Evolutionary conservation across 2,329 filamentous ascomycete species (phyloP).

Genomic region (Tolypocladium ovalisporum): DNA sequence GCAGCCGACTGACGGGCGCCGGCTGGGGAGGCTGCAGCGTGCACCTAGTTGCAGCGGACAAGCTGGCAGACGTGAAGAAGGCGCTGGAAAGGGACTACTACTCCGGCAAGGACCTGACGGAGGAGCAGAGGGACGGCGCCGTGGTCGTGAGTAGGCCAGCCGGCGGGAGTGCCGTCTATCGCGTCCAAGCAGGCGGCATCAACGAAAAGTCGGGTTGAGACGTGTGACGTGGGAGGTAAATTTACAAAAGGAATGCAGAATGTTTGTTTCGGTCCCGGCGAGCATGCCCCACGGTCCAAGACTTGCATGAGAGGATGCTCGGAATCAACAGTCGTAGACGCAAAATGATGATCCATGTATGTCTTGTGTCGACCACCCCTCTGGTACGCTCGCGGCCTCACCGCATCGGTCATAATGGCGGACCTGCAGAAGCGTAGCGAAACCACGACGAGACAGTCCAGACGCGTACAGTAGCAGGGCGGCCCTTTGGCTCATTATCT

Average conservation of each 20-base stretch:
- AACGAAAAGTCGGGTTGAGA: neutral
- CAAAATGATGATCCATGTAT: neutral
- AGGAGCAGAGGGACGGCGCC: conserved; percentile 65
- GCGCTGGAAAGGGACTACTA: conserved; percentile 81
- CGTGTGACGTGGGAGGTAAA: neutral
- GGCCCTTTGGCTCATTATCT: neutral
- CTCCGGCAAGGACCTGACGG: conserved; percentile 49
- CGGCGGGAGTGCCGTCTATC: conserved; percentile 52
- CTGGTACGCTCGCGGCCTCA: neutral
- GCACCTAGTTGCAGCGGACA: conserved; percentile 78
- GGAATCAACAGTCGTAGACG: neutral
- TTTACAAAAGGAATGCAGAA: neutral
- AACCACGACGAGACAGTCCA: neutral
- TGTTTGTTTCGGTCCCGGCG: neutral
- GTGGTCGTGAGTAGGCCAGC: conserved; percentile 86
- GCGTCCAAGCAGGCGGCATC: conserved; percentile 21
- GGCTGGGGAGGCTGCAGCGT: conserved; percentile 97
- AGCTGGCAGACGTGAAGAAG: conserved; percentile 64
- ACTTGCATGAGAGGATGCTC: neutral
- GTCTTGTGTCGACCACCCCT: neutral
- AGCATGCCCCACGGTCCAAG: neutral
- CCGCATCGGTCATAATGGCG: neutral
- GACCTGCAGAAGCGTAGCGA: neutral
- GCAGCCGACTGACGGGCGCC: conserved; percentile 79
- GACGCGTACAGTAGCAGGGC: neutral